Evolutionary conservation across 305 asterid genomes (phyloP), one percentile per base, ranked within the genome.

Genomic region (Solanum aculeatissimum): DNA sequence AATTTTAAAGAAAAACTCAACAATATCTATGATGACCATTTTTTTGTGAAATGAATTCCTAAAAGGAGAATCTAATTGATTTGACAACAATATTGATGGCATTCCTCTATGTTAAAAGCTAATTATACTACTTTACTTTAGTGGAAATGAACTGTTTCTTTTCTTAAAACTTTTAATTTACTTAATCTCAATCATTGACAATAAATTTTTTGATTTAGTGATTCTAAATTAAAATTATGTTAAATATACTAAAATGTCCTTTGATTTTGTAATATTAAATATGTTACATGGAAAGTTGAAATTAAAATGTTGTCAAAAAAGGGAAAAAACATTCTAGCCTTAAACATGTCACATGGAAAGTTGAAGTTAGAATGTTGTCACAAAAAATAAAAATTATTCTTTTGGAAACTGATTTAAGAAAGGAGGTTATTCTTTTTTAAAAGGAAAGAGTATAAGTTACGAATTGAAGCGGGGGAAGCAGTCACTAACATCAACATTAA

Each of bases 61-160:
- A 75, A 29, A 51, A 29, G 82, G 32, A 32, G 66, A 53, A 78
- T 53, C 49, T 53, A 4, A 65, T 65, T 65, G 72, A 65, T 10
- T 14, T n/a, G 82, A 78, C 42, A 75, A 57, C 27, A 53, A 53
- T 32, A 29, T 51, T 49, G 66, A 78, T 78, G 29, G 32, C 14
- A 53, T 53, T 75, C 63, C 63, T 75, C 29, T 18, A 13, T 78
- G 9, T 29, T 78, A 53, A 18, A 78, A 27, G 32, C 49, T 40
- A 78, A 19, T 29, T 47, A 53, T 29, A 78, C 66, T 18, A 78
- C 66, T 78, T 53, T 29, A 78, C 18, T 53, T 32, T 51, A 78
- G 82, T 78, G 82, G 82, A 23, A 27, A 75, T 49, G 62, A 27
- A 32, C 32, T 53, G 49, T 53, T 53, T 78, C n/a, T 29, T 78